Evolutionary conservation across 768 basidiomycete genomes (phyloP), one percentile per base, ranked within the genome.

Genomic region (Boletus tomentosulus): DNA sequence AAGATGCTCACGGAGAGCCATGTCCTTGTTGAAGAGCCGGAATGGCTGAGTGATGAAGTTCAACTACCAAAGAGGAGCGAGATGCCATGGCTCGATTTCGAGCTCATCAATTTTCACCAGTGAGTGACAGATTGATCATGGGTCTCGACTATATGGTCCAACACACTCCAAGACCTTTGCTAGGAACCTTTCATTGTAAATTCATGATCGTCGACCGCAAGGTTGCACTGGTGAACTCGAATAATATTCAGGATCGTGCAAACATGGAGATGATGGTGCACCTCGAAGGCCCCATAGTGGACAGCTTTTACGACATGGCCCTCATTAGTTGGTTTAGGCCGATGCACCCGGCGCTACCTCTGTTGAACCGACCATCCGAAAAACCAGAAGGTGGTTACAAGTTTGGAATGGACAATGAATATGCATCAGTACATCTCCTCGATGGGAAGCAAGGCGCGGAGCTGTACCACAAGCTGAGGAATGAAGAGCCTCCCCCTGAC

Each of bases 111-210:
- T 58, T 81, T 74, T 55, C 78, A 81, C 56, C 76, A 68, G 67
- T 67, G 55, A 57, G 59, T 58, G 30, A 39, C 25, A 30, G 4
- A 35, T 27, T 11, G 6, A 13, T 44, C 25, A 37, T 35, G 13
- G 3, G n/a, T 10, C 12, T 54, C 12, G 27, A 43, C 8, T 37
- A 12, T 30, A 34, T 39, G 19, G 33, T 24, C 48, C 9, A 41
- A 19, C 10, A 25, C 33, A 15, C 48, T 35, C 31, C 63, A 54
- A 71, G 77, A 35, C 80, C 80, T 3, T 56, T 83, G 22, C 65
- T 84, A 3, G 85, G 85, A 12, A 88, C 86, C 0, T 88, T 87
- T 66, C 87, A 89, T 59, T 78, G 81, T 44, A 87, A 88, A 62
- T 86, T 81, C 62, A 73, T 87, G 70, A 72, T 88, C 41, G 80